phyloP scores from a whole-genome alignment of 129 eudicot species.

The Flaveria sonorensis region DNA sequence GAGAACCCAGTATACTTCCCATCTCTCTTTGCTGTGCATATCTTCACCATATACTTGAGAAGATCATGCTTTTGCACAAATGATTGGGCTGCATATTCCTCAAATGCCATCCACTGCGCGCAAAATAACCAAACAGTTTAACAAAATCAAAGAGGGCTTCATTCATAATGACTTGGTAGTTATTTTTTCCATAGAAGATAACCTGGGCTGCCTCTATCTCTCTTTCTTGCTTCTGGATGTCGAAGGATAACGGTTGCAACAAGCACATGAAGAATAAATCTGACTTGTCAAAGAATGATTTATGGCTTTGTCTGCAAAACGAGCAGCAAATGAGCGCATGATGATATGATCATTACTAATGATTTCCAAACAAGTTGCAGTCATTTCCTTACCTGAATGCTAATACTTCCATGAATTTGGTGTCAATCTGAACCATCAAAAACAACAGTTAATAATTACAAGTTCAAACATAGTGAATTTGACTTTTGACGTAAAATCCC shows the following conservation, averaged over 20 bases:
- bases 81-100: constrained; percentile 70
- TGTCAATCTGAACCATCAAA: constrained; percentile 56
- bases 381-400: constrained; percentile 66
- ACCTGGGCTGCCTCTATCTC: constrained; percentile 96
- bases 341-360: constrained; percentile 7
- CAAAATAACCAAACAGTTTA: not conserved
- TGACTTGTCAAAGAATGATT: constrained; percentile 78
- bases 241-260: constrained; percentile 69
- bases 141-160: not conserved
- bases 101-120: constrained; percentile 83
- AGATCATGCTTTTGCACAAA: constrained; percentile 67
- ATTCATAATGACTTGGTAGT: not conserved
- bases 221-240: constrained; percentile 72
- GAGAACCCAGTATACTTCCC: constrained; percentile 59
- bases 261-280: constrained; percentile 83
- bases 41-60: constrained; percentile 50
- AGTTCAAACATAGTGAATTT: not conserved
- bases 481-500: constrained; percentile 3
- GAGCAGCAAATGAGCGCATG: not conserved
- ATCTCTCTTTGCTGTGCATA: constrained; percentile 67
- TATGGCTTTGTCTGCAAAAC: constrained; percentile 77
- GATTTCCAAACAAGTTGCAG: constrained; percentile 12
- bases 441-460: constrained; percentile 7
- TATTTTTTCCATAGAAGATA: constrained; percentile 1
- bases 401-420: constrained; percentile 66